phyloP scores from a whole-genome alignment of 306 rosid genomes.

The Lathyrus oleraceus region DNA sequence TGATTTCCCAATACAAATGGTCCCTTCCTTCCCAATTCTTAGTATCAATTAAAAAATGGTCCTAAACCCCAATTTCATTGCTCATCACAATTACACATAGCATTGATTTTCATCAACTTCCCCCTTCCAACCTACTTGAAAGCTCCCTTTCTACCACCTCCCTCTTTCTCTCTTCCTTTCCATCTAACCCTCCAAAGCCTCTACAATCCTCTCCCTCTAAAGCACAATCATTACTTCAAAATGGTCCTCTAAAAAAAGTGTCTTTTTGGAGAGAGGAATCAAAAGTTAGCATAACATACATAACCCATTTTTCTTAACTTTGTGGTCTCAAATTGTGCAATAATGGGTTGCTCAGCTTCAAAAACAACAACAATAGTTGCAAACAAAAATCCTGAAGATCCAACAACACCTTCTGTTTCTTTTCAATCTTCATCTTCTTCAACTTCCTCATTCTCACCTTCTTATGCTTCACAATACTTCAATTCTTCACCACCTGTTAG shows the following conservation, averaged over 20 bases:
- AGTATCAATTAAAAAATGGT: conserved; percentile 29
- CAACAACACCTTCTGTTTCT: conserved; percentile 32
- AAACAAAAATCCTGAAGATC: conserved; percentile 38
- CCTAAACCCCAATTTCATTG: conserved; percentile 18
- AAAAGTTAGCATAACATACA: not conserved
- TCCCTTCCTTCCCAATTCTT: conserved; percentile 34
- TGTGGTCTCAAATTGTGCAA: conserved; percentile 13
- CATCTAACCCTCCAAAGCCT: conserved; percentile 40
- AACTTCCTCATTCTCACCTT: conserved; percentile 33
- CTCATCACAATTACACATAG: conserved; percentile 10
- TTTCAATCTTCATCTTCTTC: conserved; percentile 29
- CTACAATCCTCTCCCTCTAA: not conserved
- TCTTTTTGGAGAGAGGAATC: conserved; percentile 21
- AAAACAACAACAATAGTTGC: conserved; percentile 53
- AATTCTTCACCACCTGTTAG: conserved; percentile 50
- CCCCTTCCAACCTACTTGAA: conserved; percentile 46
- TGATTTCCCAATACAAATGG: conserved; percentile 28
- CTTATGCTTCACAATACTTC: conserved; percentile 44
- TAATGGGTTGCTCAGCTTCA: conserved; percentile 92
- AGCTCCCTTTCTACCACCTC: conserved; percentile 50
- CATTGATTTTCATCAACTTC: conserved; percentile 47
- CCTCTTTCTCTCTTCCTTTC: conserved; percentile 36
- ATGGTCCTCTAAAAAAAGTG: conserved; percentile 26
- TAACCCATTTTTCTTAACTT: conserved; percentile 14
- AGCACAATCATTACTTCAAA: conserved; percentile 27